Evolutionary conservation across 164 flowering plant species (phyloP), one percentile per base, ranked within the genome.

Genomic region (Kalanchoe fedtschenkoi): DNA sequence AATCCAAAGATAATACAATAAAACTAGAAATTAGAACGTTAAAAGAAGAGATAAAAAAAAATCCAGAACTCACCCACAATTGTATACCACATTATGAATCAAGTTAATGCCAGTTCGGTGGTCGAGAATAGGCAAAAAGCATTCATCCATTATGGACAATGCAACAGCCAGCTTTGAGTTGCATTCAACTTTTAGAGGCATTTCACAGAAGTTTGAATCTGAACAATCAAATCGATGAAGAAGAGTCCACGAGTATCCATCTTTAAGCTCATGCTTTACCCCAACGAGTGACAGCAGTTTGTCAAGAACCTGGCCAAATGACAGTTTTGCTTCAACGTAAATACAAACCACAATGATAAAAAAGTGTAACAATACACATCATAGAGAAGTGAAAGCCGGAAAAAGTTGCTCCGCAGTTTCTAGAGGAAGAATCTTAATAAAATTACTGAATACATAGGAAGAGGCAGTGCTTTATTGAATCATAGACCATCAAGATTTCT

Each of bases 161-260:
- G 88, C 87, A 66, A 85, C 81, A 60, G 84, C 91, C 57, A 83
- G 70, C 73, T 80, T 81, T n/a, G 86, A 72, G 71, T 83, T 81
- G 74, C 76, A 69, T 64, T 70, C 78, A 67, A 83, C 68, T 67
- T 70, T 68, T 47, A 37, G 68, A 61, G 71, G 58, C 42, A 60
- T 46, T 44, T 54, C 68, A 56, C n/a, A 34, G 17, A 42, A 54
- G 56, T 72, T 65, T 56, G 61, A 7, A 64, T 75, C 74, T 14
- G 72, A 28, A 38, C 32, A 62, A 70, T 74, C 85, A 69, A 61
- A 65, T 11, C 78, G 75, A 13, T 63, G 77, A 60, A 77, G 53
- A 42, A 85, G 65, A 60, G 76, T 69, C 77, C 81, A 85, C 17
- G 82, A 75, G 74, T 71, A 85, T 44, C 85, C 91, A 32, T 73